These are phyloP conservation scores for Pichia sp. DNA, from an alignment of 1,139 yeast genomes.

Conservation along the genomic window DNA sequence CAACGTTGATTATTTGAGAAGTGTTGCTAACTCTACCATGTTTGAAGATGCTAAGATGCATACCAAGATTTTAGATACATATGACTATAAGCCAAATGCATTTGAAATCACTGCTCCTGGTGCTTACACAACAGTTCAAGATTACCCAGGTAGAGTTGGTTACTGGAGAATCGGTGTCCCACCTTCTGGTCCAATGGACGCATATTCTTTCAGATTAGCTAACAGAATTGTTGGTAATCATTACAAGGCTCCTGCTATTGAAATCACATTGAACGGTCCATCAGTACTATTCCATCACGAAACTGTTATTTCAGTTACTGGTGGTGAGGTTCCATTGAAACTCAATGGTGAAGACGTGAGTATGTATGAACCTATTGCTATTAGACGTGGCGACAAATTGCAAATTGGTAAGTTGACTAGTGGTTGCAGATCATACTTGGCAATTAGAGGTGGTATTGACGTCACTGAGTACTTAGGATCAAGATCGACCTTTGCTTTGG, in stretches of 20 bases:
- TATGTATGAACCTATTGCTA: conserved; percentile 65
- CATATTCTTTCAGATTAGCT: conserved; percentile 81
- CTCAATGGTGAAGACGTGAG: conserved; percentile 54
- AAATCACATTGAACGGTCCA: conserved; percentile 85
- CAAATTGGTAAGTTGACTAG: conserved; percentile 68
- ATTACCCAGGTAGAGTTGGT: conserved; percentile 87
- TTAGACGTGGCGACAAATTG: conserved; percentile 71
- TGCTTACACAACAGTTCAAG: conserved; percentile 93
- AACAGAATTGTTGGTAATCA: conserved; percentile 88
- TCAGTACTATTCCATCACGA: conserved; percentile 77
- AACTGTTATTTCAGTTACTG: conserved; percentile 74
- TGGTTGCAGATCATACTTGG: conserved; percentile 88
- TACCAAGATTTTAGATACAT: conserved; percentile 84
- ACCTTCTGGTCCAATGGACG: conserved; percentile 98
- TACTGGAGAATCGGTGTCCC: conserved; percentile 96
- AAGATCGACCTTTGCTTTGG: conserved; percentile 93
- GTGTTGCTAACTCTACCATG: conserved; percentile 79
- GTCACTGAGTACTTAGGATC: conserved; percentile 92
- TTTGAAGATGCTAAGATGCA: conserved; percentile 79
- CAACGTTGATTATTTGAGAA: conserved; percentile 82
- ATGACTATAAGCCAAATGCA: conserved; percentile 73
- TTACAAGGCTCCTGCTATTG: conserved; percentile 78
- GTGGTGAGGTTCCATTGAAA: conserved; percentile 68
- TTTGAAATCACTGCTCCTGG: conserved; percentile 84
- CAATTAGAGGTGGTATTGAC: conserved; percentile 89